Base-by-base conservation (phyloP, 2,329 filamentous ascomycete genomes). In the Sclerotinia spermophila region DNA sequence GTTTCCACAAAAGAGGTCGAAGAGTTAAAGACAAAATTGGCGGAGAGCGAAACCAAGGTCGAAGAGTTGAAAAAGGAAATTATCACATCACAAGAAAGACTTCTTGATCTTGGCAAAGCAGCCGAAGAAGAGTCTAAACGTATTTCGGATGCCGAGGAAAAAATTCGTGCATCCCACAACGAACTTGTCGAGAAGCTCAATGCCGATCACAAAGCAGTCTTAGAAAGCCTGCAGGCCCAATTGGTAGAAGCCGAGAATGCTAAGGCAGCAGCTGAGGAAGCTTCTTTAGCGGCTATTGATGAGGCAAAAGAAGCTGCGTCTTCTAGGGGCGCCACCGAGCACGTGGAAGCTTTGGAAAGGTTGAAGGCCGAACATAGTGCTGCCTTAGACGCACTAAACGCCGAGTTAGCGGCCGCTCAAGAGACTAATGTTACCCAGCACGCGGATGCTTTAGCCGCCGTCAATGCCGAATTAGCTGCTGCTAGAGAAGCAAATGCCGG, bases 1-100 rank as follows among this genome's bases (percentile, higher is more conserved):
- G 40, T 64, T 48, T 59, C 71, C 35, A 40, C 58, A 44, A 68
- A 67, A 38, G 30, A 65, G 81, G 81, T 87, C 5, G 87, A 90
- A 65, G 84, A 87, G 60, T 82, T 90, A 58, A 90, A 87, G 81
- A 79, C 82, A 11, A 89, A 89, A 79, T 81, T 90, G 33, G 82
- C 83, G 6, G 83, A 86, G 44, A 87, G 86, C 73, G 87, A 90
- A 76, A 79, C 83, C 10, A 86, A 89, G 76, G 85, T 90, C 15
- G 83, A 85, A 68, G 80, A 84, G 19, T 83, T 90, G 42, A 87
- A 86, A 78, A 81, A 82, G 8, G 85, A 90, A 75, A 84, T 90
- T 64, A 80, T 84, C 71, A 80, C 83, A 13, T 87, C 86, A 0
- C 82, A 89, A 76, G 84, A 84, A 66, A 89, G 85, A 75, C 82